These are phyloP conservation scores for Cyberlindnera nakhonratchasimensis DNA, from an alignment of 805 yeast species.

Conservation along the genomic window DNA sequence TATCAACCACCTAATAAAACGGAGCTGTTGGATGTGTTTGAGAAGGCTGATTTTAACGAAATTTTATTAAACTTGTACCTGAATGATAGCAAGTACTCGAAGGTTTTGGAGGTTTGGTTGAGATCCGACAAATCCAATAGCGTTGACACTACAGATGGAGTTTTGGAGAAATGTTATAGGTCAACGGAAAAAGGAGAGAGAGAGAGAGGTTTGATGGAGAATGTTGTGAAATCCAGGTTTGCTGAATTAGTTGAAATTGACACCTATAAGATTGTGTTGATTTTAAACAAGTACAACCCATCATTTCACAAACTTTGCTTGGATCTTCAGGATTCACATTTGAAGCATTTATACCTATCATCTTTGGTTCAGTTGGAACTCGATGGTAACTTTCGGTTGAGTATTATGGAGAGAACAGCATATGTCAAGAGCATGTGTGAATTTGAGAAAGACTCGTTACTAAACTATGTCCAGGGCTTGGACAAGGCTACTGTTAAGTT, in stretches of 20 bases:
- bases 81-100: constrained; percentile 47
- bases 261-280: constrained; percentile 27
- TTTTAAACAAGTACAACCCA: constrained; percentile 26
- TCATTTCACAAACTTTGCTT: constrained; percentile 18
- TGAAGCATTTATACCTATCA: constrained; percentile 25
- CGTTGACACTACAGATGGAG: constrained; percentile 26
- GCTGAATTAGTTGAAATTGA: constrained; percentile 29
- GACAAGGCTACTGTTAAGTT: constrained; percentile 23
- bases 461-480: constrained; percentile 23
- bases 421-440: constrained; percentile 19
- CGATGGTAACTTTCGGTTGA: constrained; percentile 19
- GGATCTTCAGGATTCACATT: constrained; percentile 18
- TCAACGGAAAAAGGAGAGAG: constrained; percentile 21
- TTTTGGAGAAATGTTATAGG: constrained; percentile 27
- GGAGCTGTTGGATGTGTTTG: constrained; percentile 46
- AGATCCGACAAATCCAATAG: constrained; percentile 28
- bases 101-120: constrained; percentile 55
- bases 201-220: constrained; percentile 20
- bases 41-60: constrained; percentile 50
- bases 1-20: constrained; percentile 58
- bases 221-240: constrained; percentile 17
- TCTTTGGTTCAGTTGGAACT: constrained; percentile 23
- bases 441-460: constrained; percentile 17
- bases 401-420: constrained; percentile 20
- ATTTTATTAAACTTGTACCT: constrained; percentile 58